Evolutionary conservation across 495 filamentous ascomycete genomes (phyloP).

Genomic region (Penicillium soppii): DNA sequence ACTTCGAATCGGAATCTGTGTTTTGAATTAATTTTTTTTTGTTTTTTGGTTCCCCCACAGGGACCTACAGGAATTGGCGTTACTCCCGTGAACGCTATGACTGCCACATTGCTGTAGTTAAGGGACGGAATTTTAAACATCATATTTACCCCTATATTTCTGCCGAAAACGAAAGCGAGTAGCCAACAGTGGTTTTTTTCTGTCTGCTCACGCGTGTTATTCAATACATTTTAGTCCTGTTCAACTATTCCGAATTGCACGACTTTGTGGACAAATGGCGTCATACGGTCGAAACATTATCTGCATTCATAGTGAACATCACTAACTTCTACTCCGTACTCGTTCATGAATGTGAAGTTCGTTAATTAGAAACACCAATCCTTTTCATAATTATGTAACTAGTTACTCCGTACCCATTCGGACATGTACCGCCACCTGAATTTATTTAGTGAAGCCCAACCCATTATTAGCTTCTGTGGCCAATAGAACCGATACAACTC

Average conservation of each 20-base stretch:
- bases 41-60: not conserved
- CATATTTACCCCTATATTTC: not conserved
- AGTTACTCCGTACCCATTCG: no score
- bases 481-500: not conserved
- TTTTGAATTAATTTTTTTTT: not conserved
- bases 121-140: constrained; percentile 2
- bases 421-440: not conserved
- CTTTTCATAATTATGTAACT: no score
- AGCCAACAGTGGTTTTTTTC: no score
- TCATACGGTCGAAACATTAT: no score
- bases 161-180: not conserved
- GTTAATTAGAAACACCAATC: no score
- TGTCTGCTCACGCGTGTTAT: no score
- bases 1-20: not conserved
- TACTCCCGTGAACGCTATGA: not conserved
- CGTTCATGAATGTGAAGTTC: no score
- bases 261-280: not conserved
- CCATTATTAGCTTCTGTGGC: not conserved
- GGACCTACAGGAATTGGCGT: not conserved
- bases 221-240: no score
- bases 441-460: no score
- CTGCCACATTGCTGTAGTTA: not conserved
- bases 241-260: not conserved
- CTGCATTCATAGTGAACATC: no score
- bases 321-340: no score